Base-by-base conservation (phyloP, 177 flowering plant species). In the Vitis hybrid region DNA sequence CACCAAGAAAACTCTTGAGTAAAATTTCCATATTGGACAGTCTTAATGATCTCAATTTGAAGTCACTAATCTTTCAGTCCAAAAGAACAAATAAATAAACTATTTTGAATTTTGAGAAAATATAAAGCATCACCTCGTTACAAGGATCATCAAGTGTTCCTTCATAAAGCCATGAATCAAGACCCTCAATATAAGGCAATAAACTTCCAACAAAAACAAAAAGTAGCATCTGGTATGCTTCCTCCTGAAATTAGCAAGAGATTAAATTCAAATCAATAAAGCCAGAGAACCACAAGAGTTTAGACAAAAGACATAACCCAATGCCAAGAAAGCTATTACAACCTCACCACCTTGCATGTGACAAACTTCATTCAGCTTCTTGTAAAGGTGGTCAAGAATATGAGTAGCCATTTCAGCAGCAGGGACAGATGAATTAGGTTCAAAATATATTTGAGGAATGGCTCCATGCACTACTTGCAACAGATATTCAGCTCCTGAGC, bases 331-430 rank as follows among this genome's bases (percentile, higher is more conserved):
- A 66, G 54, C 50, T 52, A 70, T 56, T 54, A 72, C 84, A 83
- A 95, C 99, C 99, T 95, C 94, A 74, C 98, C 97, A 81, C 90
- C 94, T 83, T 88, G 91, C 73, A 94, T 88, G 51, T 88, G 91
- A 83, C 97, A 91, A 72, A 81, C 84, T 85, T 92, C 91, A 77
- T 88, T 88, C 54, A 93, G 88, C 87, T 82, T 88, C 79, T 72
- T 66, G 76, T 93, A 91, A 50, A 96, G 88, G 77, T 82, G 72
- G 75, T 96, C 91, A 68, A 93, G 87, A 73, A 96, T 79, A 71
- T 89, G 92, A 74, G 86, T 86, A 65, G 97, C 83, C 62, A 91
- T 74, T 72, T 90, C 95, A 73, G 90, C 79, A 76, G 97, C 84
- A 16, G 91, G 78, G 70, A 88, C 67, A 66, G 81, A 67, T 73